Percentiles rank a stretch among this genome's conserved stretches.
Evolutionary conservation across 768 basidiomycete species (phyloP).

Genomic region (Pleurotus citrinopileatus): DNA sequence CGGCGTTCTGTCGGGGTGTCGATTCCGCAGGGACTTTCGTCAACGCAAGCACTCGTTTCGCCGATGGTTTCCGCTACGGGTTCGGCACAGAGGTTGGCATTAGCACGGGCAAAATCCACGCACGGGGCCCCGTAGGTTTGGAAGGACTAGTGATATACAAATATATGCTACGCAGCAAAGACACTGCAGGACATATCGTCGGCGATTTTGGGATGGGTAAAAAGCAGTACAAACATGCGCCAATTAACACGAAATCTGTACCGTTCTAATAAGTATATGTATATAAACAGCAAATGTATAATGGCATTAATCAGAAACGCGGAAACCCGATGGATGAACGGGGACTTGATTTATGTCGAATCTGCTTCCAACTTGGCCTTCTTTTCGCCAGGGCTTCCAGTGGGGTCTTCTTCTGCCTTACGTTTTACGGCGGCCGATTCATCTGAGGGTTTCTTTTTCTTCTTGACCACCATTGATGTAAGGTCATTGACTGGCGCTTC

Average conservation of each 20-base stretch:
- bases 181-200: constrained; percentile 74
- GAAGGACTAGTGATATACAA: constrained; percentile 96
- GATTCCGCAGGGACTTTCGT: constrained; percentile 92
- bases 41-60: constrained; percentile 94
- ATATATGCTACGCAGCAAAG: constrained; percentile 84
- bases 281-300: background rate
- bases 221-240: constrained; percentile 69
- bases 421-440: constrained; percentile 49
- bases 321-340: background rate
- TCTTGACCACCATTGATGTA: constrained; percentile 84
- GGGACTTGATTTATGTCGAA: constrained; percentile 16
- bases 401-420: constrained; percentile 63
- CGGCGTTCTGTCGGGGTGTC: constrained; percentile 80
- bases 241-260: constrained; percentile 39
- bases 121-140: constrained; percentile 92
- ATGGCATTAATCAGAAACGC: background rate
- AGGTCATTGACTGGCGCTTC: constrained; percentile 70
- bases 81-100: constrained; percentile 99
- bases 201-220: constrained; percentile 81
- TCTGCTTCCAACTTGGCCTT: constrained; percentile 56
- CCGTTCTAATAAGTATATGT: constrained; percentile 39
- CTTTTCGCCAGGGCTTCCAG: constrained; percentile 52
- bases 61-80: constrained; percentile 95
- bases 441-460: constrained; percentile 64
- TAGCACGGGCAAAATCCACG: constrained; percentile 94